Base-by-base conservation (phyloP, 2,329 filamentous ascomycete species). In the Fusarium redolens region DNA sequence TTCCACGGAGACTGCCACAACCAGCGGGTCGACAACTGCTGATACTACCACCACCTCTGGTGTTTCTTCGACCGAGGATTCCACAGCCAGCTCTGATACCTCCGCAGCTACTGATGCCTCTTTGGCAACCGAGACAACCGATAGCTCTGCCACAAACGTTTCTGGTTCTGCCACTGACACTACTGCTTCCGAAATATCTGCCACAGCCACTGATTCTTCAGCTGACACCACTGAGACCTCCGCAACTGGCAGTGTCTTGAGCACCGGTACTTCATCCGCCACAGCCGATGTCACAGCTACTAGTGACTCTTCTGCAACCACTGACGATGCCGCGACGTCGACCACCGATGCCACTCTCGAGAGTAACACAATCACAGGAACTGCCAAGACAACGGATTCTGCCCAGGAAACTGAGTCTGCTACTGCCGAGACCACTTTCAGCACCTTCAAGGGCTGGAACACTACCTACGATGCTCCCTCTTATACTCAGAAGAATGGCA, bases 361-460 rank as follows among this genome's bases (percentile, higher is more conserved):
- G 7, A 65, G 55, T 25, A 50, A 41, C 28, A 50, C 62, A 35
- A 44, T 44, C n/a, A 43, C 25, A 18, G 57, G 17, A 18, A 48
- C 41, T 33, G 43, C 38, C 35, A 15, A 35, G 30, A 48, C 52
- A 10, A 52, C 64, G 18, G 22, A 69, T 28, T 57, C 38, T 55
- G 44, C 45, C n/a, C 51, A 25, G n/a, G 41, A 57, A 41, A 68
- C 50, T n/a, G 40, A 62, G 17, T 41, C 63, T 22, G 44, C 59
- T 17, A 54, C 71, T 47, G 20, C 30, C 14, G 50, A 65, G 25
- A 61, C 65, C 20, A 65, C 65, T 38, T 74, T 51, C 47, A 66
- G 68, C 30, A 74, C 71, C 13, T 64, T 72, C 61, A 50, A 30
- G 9, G 71, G 72, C 15, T 74, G 72, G 72, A 75, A 75, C 54